A percentile compares a stretch with the other conserved stretches of the same genome.
Conservation (phyloP, 495 filamentous ascomycete genomes). For the Aspergillus baeticus region DNA sequence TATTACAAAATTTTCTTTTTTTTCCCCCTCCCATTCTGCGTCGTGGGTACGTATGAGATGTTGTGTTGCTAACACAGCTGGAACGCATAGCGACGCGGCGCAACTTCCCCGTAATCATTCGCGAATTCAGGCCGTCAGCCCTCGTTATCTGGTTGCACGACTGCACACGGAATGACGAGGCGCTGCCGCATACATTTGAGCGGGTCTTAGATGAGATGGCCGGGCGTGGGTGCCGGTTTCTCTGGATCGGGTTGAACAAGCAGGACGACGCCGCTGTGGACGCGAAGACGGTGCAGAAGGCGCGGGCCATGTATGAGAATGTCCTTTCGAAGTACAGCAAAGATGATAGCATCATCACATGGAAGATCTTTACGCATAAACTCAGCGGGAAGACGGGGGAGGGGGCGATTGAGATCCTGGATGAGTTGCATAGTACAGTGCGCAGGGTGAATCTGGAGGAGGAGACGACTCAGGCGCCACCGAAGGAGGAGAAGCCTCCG, state of each 20-base stretch:
- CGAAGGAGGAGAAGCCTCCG: no score
- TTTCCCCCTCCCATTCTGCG: no score
- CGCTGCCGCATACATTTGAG: neutral
- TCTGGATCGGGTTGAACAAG: conserved; percentile 4
- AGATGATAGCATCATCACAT: neutral
- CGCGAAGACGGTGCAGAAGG: neutral
- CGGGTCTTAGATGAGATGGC: neutral
- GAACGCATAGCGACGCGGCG: neutral
- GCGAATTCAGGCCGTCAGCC: neutral
- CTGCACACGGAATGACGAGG: neutral
- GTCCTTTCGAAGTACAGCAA: neutral
- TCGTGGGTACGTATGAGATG: no score
- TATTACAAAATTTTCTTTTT: no score
- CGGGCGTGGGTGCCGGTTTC: neutral
- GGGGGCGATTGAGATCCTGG: neutral
- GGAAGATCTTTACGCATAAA: neutral
- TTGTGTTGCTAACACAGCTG: no score
- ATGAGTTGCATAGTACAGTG: neutral
- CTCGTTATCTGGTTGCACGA: conserved; percentile 3
- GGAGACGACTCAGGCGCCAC: no score
- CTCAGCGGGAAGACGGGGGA: neutral
- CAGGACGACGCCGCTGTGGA: neutral
- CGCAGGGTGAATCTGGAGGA: neutral
- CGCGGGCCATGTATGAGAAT: neutral
- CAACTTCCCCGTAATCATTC: neutral